A percentile compares a stretch with the other conserved stretches of the same genome.
Conservation (phyloP, 1,284 basidiomycete species). For the Sporisorium exsertum region DNA sequence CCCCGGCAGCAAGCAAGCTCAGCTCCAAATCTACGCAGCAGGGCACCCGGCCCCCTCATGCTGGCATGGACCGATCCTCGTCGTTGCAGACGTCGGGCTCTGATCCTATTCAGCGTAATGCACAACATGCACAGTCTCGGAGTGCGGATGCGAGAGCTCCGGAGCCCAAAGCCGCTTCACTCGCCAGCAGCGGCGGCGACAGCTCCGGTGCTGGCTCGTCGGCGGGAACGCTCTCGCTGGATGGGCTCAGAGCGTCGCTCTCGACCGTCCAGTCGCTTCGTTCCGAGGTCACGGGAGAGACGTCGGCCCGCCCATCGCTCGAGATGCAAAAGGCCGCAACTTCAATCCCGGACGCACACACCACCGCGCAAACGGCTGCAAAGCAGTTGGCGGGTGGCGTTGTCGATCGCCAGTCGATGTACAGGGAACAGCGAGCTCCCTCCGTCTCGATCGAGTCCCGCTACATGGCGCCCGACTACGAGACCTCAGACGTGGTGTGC, state of each 20-base stretch:
- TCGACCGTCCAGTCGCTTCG: slow-evolving; percentile 52
- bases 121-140: slow-evolving; percentile 14
- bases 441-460: slow-evolving; percentile 37
- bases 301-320: slow-evolving; percentile 57
- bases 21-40: slow-evolving; percentile 8
- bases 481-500: slow-evolving; percentile 84
- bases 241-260: slow-evolving; percentile 38
- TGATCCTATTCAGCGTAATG: not conserved
- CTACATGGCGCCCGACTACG: slow-evolving; percentile 59
- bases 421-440: slow-evolving; percentile 31
- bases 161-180: slow-evolving; percentile 15
- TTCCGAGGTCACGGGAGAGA: slow-evolving; percentile 52
- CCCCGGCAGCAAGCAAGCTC: slow-evolving; percentile 7
- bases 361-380: slow-evolving; percentile 38
- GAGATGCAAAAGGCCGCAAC: slow-evolving; percentile 30
- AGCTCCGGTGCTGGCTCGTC: slow-evolving; percentile 37
- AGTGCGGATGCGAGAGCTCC: not conserved
- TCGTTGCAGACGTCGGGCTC: slow-evolving; percentile 17
- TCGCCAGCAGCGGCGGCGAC: slow-evolving; percentile 22
- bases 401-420: slow-evolving; percentile 42
- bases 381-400: slow-evolving; percentile 36
- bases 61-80: slow-evolving; percentile 19
- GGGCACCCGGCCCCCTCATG: not conserved
- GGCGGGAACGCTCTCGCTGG: slow-evolving; percentile 38
- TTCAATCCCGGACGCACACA: slow-evolving; percentile 29